phyloP scores from a whole-genome alignment of 2,329 filamentous ascomycete genomes.

The Cytospora piceae region DNA sequence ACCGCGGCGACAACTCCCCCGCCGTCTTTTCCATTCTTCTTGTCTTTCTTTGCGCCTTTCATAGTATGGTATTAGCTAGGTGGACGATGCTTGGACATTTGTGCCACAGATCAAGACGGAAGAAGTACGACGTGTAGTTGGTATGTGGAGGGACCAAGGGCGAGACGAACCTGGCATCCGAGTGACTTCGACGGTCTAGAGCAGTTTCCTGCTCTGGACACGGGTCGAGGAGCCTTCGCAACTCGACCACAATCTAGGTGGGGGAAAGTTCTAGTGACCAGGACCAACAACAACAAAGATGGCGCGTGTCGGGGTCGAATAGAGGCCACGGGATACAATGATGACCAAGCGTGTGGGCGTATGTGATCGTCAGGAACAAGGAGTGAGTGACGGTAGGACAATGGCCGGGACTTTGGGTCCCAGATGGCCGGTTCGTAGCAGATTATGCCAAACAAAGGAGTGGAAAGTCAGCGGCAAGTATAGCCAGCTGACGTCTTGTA shows the following conservation, averaged over 20 bases:
- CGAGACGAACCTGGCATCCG: slow-evolving; percentile 31
- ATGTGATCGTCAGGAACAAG: slow-evolving; percentile 17
- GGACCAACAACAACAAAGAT: slow-evolving; percentile 26
- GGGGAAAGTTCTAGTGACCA: slow-evolving; percentile 20
- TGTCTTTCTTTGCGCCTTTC: slow-evolving; percentile 54
- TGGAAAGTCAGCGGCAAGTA: slow-evolving; percentile 23
- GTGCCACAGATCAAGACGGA: slow-evolving; percentile 14
- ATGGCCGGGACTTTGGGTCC: slow-evolving; percentile 8
- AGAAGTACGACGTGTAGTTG: slow-evolving; percentile 14
- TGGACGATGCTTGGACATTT: slow-evolving; percentile 13
- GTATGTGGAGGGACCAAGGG: slow-evolving; percentile 24
- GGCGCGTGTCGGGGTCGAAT: slow-evolving; percentile 25
- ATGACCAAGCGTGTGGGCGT: slow-evolving; percentile 20
- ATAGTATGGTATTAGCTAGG: slow-evolving; percentile 30
- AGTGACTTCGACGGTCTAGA: slow-evolving; percentile 26
- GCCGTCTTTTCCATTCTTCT: slow-evolving; percentile 58
- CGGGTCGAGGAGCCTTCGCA: slow-evolving; percentile 26
- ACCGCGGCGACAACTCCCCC: slow-evolving; percentile 57
- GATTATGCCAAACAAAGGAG: slow-evolving; percentile 26
- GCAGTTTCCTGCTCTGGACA: slow-evolving; percentile 31
- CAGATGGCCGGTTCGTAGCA: slow-evolving; percentile 17
- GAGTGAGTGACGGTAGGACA: slow-evolving; percentile 12
- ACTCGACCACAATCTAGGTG: slow-evolving; percentile 20
- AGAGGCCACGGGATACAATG: slow-evolving; percentile 24
- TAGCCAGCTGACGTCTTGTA: slow-evolving; percentile 27